Evolutionary conservation across 768 basidiomycete genomes (phyloP).

Genomic region (Mycena indigotica): DNA sequence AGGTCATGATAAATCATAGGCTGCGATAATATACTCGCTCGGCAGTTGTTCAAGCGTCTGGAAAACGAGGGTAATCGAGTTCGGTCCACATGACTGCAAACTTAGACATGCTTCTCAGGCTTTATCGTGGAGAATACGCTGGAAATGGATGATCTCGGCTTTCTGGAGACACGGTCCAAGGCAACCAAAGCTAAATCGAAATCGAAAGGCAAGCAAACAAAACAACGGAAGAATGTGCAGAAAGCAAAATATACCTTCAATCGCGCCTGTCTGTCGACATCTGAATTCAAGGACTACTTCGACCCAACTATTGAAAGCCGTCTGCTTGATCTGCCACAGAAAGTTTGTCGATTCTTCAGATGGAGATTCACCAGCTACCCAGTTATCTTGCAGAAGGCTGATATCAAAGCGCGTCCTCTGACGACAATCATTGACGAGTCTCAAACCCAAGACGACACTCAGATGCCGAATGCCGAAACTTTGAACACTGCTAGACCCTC

Average conservation of each 20-base stretch:
- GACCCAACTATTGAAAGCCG: slow-evolving; percentile 62
- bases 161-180: slow-evolving; percentile 44
- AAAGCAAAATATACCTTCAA: slow-evolving; percentile 64
- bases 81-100: neutral
- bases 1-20: slow-evolving; percentile 36
- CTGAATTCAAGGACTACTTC: slow-evolving; percentile 70
- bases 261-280: slow-evolving; percentile 41
- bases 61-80: slow-evolving; percentile 64
- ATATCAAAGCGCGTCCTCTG: slow-evolving; percentile 8
- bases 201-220: slow-evolving; percentile 41
- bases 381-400: slow-evolving; percentile 21
- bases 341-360: slow-evolving; percentile 41
- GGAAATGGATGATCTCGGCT: slow-evolving; percentile 52
- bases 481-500: slow-evolving; percentile 13
- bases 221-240: slow-evolving; percentile 53
- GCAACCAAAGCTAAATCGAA: slow-evolving; percentile 44
- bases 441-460: slow-evolving; percentile 47
- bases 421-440: slow-evolving; percentile 16
- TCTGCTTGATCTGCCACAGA: slow-evolving; percentile 59
- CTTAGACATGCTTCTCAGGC: slow-evolving; percentile 38
- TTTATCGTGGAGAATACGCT: slow-evolving; percentile 58
- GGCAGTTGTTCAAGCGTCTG: slow-evolving; percentile 67
- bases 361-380: slow-evolving; percentile 5
- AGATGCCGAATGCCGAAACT: slow-evolving; percentile 22
- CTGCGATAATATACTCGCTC: slow-evolving; percentile 54